Conservation (phyloP, 306 rosid genomes). For the Dalbergia cochinchinensis region DNA sequence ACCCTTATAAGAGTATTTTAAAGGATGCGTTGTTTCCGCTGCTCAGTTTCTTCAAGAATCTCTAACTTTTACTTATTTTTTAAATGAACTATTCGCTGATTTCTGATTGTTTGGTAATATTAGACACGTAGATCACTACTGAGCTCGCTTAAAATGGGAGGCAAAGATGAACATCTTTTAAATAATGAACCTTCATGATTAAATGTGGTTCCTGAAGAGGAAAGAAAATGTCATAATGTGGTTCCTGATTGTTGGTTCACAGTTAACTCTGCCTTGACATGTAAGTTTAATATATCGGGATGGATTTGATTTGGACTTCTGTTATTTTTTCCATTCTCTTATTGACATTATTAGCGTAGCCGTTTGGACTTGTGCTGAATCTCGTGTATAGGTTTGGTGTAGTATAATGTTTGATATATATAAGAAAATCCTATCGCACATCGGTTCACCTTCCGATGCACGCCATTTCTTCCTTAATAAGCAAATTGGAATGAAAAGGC, state of each 20-base stretch:
- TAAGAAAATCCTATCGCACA: background rate
- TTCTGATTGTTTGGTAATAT: background rate
- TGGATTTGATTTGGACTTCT: slow-evolving; percentile 2
- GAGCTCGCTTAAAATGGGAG: background rate
- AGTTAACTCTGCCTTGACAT: background rate
- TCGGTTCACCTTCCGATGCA: background rate
- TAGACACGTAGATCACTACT: background rate
- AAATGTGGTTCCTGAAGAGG: background rate
- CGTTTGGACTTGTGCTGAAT: background rate
- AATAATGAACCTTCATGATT: background rate
- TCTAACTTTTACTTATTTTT: background rate
- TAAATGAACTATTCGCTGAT: background rate
- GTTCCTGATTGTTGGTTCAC: no score
- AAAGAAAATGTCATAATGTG: slow-evolving; percentile 5
- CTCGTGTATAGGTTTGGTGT: background rate
- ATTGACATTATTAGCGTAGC: background rate
- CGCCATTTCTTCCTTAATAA: slow-evolving; percentile 20
- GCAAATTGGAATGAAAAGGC: slow-evolving; percentile 13
- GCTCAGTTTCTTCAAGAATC: background rate
- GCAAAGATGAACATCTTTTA: background rate
- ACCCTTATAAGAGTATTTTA: background rate
- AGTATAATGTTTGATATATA: background rate
- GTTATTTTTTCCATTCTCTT: background rate
- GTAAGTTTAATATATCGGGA: background rate
- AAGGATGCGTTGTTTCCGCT: background rate